phyloP scores from a whole-genome alignment of 75 land plant species.

The Cupressus sempervirens region DNA sequence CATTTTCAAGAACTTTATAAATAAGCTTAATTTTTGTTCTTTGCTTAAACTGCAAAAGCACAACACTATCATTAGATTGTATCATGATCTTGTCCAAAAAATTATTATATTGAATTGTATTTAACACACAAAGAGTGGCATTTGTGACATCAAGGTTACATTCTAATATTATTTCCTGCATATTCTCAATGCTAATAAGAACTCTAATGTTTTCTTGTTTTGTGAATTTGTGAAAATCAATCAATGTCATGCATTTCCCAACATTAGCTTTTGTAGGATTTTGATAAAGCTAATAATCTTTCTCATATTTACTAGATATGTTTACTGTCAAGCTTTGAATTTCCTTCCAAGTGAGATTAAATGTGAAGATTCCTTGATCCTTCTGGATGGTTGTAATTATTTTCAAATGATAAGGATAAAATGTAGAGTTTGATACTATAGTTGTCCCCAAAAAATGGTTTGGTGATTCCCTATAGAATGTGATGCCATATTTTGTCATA shows the following conservation, averaged over 20 bases:
- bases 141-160: not conserved
- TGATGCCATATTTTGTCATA: conserved; percentile 75
- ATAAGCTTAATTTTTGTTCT: conserved; percentile 34
- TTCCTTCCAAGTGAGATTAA: conserved; percentile 78
- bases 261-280: conserved; percentile 47
- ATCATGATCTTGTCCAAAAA: conserved; percentile 26
- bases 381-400: conserved; percentile 41
- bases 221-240: conserved; percentile 64
- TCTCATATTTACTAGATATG: conserved; percentile 21
- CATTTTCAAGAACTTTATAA: conserved; percentile 10
- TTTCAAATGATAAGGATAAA: conserved; percentile 25
- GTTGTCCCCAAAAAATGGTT: conserved; percentile 49
- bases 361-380: conserved; percentile 54
- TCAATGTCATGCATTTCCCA: conserved; percentile 54
- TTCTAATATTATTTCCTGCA: not conserved
- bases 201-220: conserved; percentile 57
- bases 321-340: conserved; percentile 67
- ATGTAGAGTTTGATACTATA: conserved; percentile 24
- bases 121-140: not conserved
- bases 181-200: conserved; percentile 52
- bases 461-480: conserved; percentile 52
- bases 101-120: not conserved
- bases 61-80: conserved; percentile 64
- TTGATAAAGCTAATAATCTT: conserved; percentile 22
- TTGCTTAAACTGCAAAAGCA: conserved; percentile 36